Evolutionary conservation across 331 rosid species (phyloP), one percentile per base, ranked within the genome.

Genomic region (Quercus tomentella): DNA sequence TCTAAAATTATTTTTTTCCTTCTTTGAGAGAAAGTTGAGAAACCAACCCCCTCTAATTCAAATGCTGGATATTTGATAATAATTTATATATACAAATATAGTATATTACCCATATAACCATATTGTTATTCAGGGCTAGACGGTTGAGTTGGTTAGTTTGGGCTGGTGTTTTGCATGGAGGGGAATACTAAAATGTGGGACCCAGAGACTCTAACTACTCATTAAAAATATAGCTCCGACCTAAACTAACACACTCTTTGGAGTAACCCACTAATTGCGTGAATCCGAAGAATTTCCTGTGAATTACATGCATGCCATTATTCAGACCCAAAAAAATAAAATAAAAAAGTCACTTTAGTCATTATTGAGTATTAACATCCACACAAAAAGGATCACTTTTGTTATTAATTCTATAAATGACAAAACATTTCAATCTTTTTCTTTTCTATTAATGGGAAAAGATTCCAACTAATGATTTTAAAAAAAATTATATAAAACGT

Each of bases 91-190:
- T 23, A 23, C 7, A 23, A 21, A 60, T 1, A 7, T 1, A 18
- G 6, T 55, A 18, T 18, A 55, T 0, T 41, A 41, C 12, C 45
- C 45, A n/a, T 56, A 20, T 21, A 57, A 9, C 4, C 14, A 21
- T 22, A 26, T 23, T 57, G 62, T 21, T 57, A 22, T 57, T 10
- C 11, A 57, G 9, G 62, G 25, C 25, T 3, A n/a, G 10, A 57
- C 62, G 62, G 79, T 65, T 56, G 16, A 6, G 49, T 10, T 30
- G 73, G 89, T 90, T 82, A 87, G 96, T 88, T 90, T 76, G 82
- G 84, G 80, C 55, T 76, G 79, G 62, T 87, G 82, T 80, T 77
- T n/a, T 86, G 96, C 88, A 77, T 86, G 97, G 82, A 56, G 61
- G 71, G 61, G 56, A 58, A 52, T 67, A 67, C 45, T 72, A 45